Evolutionary conservation across 2,329 filamentous ascomycete species (phyloP), one percentile per base, ranked within the genome.

Genomic region (Calonectria naviculata): DNA sequence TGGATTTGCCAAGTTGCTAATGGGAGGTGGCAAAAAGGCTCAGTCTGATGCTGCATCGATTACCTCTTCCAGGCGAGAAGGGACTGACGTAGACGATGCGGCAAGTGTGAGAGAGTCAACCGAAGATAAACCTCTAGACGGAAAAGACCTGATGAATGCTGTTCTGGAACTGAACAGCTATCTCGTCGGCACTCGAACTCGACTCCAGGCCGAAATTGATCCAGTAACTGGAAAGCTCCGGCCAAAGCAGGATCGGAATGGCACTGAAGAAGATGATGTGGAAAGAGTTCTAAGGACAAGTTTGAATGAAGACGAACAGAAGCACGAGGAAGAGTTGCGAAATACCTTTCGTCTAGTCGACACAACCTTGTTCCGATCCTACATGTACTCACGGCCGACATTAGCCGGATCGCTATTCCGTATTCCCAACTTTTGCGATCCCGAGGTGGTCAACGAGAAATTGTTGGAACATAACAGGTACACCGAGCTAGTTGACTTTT

Each of bases 341-440:
- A 89, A 92, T 42, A 95, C 93, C 1, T 97, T 97, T 41, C 92
- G 90, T 61, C 85, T 98, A 3, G 95, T 98, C 8, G 97, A 99
- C 80, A 99, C 97, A 0, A 96, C 95, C 0, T 88, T 99, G 0
- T 98, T 99, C 86, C 91, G 96, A 19, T 93, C 95, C 0, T 97
- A 98, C 82, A 98, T 99, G 95, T 95, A 96, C 79, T 95, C 93
- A 5, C 92, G 92, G 9, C 96, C 97, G 5, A 91, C 93, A 7
- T 87, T 99, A 13, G 95, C 95, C 4, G 94, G 94, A 2, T 94
- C 95, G 0, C 89, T 99, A 0, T 98, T 99, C 85, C 95, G 97
- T 28, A 94, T 98, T 63, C 93, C 95, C 80, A 99, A 99, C 81
- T 98, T 98, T 80, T 98, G 97, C 82, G 96, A 99, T 78, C 96